Conservation (phyloP, 225 moss, liverwort and hornwort species). For the Takakia lepidozioides region DNA sequence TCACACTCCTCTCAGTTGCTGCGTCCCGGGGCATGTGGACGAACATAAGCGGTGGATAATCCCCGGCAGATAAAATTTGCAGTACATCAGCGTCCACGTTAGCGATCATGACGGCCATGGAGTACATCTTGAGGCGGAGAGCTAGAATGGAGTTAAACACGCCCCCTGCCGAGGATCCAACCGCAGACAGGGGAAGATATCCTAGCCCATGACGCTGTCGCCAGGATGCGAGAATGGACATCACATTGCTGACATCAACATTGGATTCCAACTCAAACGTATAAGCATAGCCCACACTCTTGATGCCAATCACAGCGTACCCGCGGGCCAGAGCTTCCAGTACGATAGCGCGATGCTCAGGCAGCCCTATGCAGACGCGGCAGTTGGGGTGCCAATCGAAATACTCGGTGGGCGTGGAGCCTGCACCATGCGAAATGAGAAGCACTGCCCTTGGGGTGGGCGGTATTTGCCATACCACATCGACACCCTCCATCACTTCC, state of each 20-base stretch:
- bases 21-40: conserved; percentile 28
- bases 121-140: conserved; percentile 6
- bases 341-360: conserved; percentile 22
- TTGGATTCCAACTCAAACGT: no score
- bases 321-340: conserved; percentile 10
- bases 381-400: conserved; percentile 23
- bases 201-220: neutral
- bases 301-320: conserved; percentile 22
- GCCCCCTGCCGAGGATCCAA: conserved; percentile 16
- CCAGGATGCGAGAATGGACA: conserved; percentile 7
- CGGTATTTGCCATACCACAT: conserved; percentile 23
- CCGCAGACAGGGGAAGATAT: conserved; percentile 9
- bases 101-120: conserved; percentile 21
- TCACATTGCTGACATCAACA: conserved; percentile 6
- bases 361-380: conserved; percentile 9
- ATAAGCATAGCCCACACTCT: no score
- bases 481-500: no score
- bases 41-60: conserved; percentile 10
- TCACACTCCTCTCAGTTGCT: conserved; percentile 12
- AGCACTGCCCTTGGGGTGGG: conserved; percentile 6
- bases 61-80: neutral
- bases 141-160: conserved; percentile 13
- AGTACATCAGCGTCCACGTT: conserved; percentile 8
- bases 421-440: conserved; percentile 23
- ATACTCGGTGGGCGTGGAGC: conserved; percentile 6